phyloP scores from a whole-genome alignment of 305 asterid genomes.

The Petunia hybrid region DNA sequence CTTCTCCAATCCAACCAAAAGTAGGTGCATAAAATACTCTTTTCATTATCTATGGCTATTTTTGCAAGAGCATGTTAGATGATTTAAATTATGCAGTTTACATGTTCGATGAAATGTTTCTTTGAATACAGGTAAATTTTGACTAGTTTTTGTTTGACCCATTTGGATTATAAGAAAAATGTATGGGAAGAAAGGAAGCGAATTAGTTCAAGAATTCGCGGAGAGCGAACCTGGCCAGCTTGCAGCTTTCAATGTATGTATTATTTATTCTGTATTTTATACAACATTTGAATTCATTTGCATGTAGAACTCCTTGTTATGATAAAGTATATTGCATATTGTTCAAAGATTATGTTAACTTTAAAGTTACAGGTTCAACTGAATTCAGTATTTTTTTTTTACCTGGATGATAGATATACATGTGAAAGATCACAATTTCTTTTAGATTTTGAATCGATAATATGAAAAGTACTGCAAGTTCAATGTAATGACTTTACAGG shows the following conservation, averaged over 20 bases:
- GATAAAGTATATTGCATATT: not conserved
- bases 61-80: too few species aligned
- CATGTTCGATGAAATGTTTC: slow-evolving; percentile 56
- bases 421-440: too few species aligned
- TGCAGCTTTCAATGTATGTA: slow-evolving; percentile 64
- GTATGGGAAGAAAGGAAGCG: slow-evolving; percentile 77
- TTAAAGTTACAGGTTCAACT: too few species aligned
- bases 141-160: not conserved
- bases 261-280: not conserved
- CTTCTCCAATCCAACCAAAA: too few species aligned
- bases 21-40: too few species aligned
- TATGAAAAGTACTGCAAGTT: too few species aligned
- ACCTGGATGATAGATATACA: too few species aligned
- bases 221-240: slow-evolving; percentile 81
- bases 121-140: slow-evolving; percentile 36
- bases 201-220: slow-evolving; percentile 73
- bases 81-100: slow-evolving; percentile 25
- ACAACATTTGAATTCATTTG: too few species aligned
- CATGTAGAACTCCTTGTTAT: not conserved
- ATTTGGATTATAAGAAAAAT: slow-evolving; percentile 42
- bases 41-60: too few species aligned
- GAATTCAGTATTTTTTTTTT: too few species aligned
- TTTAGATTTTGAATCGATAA: too few species aligned
- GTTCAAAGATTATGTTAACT: not conserved
- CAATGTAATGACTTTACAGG: too few species aligned